phyloP scores from a whole-genome alignment of 2,329 filamentous ascomycete genomes.

The Laburnicola sp. region DNA sequence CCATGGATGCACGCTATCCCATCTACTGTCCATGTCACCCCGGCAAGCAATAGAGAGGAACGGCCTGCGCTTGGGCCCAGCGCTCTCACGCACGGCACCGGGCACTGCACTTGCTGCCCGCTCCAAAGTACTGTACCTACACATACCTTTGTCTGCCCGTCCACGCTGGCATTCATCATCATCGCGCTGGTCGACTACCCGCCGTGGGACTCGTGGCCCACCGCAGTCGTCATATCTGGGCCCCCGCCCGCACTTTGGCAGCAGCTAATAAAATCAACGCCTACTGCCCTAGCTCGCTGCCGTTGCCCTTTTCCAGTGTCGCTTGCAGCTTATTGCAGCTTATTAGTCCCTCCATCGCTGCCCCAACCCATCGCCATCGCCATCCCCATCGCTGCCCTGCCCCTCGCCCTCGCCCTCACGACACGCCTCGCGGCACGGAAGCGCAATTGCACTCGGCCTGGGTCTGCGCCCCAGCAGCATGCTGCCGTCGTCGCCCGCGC shows the following conservation, averaged over 20 bases:
- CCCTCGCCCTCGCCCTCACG: slow-evolving; percentile 4
- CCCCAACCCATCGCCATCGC: slow-evolving; percentile 10
- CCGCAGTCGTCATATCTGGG: slow-evolving; percentile 18
- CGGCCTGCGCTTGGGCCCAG: neutral
- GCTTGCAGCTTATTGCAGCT: slow-evolving; percentile 9
- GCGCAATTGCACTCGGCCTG: slow-evolving; percentile 7
- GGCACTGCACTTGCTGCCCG: no score
- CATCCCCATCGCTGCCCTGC: neutral
- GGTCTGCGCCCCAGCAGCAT: slow-evolving; percentile 28
- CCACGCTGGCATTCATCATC: no score
- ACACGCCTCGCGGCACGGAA: slow-evolving; percentile 11
- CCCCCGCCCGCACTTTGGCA: neutral
- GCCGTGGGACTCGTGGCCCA: neutral
- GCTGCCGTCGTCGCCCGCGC: slow-evolving; percentile 25
- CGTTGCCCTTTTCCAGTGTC: no score
- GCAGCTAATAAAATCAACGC: neutral
- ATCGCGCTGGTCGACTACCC: no score
- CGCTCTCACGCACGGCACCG: neutral
- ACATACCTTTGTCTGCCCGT: neutral
- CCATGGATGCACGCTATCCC: no score
- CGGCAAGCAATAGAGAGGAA: neutral
- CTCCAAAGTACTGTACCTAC: no score
- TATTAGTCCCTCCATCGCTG: slow-evolving; percentile 11
- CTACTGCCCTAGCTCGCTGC: neutral
- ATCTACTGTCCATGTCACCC: no score